Conservation (phyloP, 345 rosid genomes). For the Eucalyptus globulus region DNA sequence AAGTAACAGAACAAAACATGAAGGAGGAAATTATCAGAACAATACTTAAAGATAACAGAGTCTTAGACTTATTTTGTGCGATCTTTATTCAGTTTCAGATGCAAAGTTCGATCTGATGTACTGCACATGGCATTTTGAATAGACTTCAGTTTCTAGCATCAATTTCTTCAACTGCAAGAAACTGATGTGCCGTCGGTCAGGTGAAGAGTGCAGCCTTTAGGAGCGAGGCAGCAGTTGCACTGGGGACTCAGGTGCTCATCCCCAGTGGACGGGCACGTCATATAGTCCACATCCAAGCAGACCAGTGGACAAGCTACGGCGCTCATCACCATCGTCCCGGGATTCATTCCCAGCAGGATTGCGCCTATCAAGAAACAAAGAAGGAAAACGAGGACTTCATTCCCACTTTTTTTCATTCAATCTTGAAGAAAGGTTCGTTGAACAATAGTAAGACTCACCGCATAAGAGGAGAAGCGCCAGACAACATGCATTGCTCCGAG, state of each 20-base stretch:
- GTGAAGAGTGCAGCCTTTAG: constrained; percentile 37
- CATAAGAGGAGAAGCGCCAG: neutral
- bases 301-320: neutral
- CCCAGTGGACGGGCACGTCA: constrained; percentile 35
- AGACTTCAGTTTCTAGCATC: neutral
- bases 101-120: neutral
- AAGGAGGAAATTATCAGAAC: neutral
- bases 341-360: neutral
- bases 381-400: neutral
- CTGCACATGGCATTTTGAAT: neutral
- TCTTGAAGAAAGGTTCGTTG: neutral
- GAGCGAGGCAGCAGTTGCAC: constrained; percentile 52
- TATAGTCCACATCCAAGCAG: constrained; percentile 35
- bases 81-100: neutral
- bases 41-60: neutral
- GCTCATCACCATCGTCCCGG: neutral
- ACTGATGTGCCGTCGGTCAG: constrained; percentile 17
- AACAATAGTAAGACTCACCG: neutral
- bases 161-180: neutral
- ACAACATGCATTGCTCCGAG: neutral
- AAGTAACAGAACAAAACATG: neutral
- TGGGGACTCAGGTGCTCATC: constrained; percentile 14
- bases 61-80: neutral
- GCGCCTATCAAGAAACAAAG: neutral
- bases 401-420: neutral